These are phyloP conservation scores for Xerocomus brunneocitrinus DNA, from an alignment of 768 basidiomycete species.

Conservation along the genomic window DNA sequence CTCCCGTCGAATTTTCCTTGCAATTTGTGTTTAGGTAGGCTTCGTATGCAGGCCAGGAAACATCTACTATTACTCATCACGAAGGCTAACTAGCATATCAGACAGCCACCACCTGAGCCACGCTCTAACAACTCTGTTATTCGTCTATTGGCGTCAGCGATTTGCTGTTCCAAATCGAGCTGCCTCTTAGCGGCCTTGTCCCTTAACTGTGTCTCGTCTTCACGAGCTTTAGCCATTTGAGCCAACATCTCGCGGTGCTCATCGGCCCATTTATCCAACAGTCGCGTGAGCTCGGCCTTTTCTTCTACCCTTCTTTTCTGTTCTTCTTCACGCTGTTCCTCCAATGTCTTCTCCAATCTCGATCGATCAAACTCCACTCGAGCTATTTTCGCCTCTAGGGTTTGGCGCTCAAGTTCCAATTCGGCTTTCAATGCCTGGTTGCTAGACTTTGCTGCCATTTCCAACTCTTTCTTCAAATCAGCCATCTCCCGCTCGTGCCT, in stretches of 20 bases:
- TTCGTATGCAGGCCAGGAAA: background rate
- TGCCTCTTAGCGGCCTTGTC: background rate
- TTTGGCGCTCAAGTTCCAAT: background rate
- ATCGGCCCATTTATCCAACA: background rate
- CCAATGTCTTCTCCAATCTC: background rate
- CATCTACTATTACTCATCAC: background rate
- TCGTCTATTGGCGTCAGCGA: background rate
- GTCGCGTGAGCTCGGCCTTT: background rate
- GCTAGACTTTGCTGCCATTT: constrained; percentile 31
- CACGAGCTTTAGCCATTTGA: background rate
- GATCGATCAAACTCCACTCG: background rate
- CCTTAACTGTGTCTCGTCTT: background rate
- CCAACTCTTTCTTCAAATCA: constrained; percentile 38
- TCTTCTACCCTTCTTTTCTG: background rate
- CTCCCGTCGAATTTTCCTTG: no score
- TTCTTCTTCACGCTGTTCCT: background rate
- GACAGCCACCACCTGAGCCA: background rate
- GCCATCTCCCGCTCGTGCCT: constrained; percentile 35
- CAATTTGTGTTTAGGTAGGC: no score
- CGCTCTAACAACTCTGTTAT: background rate
- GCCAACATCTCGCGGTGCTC: background rate
- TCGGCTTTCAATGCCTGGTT: background rate
- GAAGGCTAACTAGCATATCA: background rate
- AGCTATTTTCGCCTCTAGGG: constrained; percentile 1
- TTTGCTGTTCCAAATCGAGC: background rate